Conservation (phyloP, 345 rosid genomes). For the Salix caprea region DNA sequence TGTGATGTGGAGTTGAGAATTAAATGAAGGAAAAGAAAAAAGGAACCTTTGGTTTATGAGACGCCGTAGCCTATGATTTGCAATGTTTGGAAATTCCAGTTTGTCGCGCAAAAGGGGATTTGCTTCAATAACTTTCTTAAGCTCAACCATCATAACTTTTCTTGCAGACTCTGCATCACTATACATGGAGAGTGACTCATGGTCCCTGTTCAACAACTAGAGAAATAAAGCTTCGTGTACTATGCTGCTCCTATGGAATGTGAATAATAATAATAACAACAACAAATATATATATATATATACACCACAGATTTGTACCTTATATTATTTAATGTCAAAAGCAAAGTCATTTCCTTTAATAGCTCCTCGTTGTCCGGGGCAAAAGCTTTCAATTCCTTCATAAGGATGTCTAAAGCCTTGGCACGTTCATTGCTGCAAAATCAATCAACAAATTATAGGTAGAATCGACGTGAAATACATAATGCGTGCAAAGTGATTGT, state of each 20-base stretch:
- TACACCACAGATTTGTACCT: constrained; percentile 17
- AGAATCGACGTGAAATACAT: background rate
- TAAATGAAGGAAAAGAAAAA: background rate
- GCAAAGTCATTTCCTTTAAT: constrained; percentile 36
- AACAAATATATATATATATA: background rate
- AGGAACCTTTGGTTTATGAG: constrained; percentile 49
- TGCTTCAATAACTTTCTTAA: constrained; percentile 37
- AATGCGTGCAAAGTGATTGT: background rate
- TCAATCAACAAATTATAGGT: background rate
- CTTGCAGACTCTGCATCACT: constrained; percentile 39
- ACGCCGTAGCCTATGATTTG: constrained; percentile 27
- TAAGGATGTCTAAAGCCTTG: constrained; percentile 37
- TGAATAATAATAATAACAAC: background rate
- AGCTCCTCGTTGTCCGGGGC: constrained; percentile 18
- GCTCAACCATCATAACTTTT: constrained; percentile 24
- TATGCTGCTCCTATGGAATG: background rate
- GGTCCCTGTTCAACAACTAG: constrained; percentile 34
- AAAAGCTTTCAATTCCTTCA: constrained; percentile 37
- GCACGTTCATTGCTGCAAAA: constrained; percentile 25
- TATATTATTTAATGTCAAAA: constrained; percentile 29
- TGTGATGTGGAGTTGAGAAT: background rate
- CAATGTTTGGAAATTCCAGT: constrained; percentile 37
- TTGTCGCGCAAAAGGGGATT: constrained; percentile 43
- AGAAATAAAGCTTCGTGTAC: background rate
- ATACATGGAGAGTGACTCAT: constrained; percentile 36